Evolutionary conservation across 495 filamentous ascomycete species (phyloP).

Genomic region (Cercophora newfieldiana): DNA sequence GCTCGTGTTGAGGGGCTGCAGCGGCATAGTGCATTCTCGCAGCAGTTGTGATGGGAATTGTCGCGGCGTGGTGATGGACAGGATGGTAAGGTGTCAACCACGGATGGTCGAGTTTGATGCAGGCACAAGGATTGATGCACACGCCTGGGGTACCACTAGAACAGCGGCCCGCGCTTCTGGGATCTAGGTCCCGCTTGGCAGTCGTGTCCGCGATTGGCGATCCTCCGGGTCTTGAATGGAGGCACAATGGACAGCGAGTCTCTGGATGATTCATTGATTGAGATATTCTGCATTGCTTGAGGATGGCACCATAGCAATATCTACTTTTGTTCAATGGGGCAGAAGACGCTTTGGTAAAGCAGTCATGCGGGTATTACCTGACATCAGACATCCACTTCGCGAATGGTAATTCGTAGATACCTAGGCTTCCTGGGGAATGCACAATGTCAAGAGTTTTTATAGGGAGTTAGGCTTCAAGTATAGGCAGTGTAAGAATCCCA

Average conservation of each 20-base stretch:
- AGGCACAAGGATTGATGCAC: not conserved
- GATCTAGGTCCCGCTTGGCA: not conserved
- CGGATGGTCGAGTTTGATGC: not conserved
- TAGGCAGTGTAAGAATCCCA: no score
- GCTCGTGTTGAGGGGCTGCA: slow-evolving; percentile 31
- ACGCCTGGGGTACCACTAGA: not conserved
- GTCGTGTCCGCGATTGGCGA: not conserved
- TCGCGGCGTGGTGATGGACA: not conserved
- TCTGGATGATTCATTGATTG: not conserved
- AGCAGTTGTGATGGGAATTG: not conserved
- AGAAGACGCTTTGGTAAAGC: no score
- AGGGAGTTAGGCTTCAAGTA: no score
- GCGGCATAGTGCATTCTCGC: slow-evolving; percentile 18
- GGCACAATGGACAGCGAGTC: not conserved
- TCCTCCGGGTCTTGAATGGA: not conserved
- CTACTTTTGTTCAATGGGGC: not conserved
- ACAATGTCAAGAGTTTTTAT: no score
- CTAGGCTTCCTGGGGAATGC: no score
- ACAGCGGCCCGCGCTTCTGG: not conserved
- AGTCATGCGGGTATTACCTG: no score
- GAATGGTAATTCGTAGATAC: no score
- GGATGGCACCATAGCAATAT: not conserved
- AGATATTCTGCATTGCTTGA: not conserved
- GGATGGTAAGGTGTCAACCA: not conserved
- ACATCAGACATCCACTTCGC: no score